Base-by-base conservation (phyloP, 192 early-diverging fungal genomes). In the Spizellomyces punctatus region DNA sequence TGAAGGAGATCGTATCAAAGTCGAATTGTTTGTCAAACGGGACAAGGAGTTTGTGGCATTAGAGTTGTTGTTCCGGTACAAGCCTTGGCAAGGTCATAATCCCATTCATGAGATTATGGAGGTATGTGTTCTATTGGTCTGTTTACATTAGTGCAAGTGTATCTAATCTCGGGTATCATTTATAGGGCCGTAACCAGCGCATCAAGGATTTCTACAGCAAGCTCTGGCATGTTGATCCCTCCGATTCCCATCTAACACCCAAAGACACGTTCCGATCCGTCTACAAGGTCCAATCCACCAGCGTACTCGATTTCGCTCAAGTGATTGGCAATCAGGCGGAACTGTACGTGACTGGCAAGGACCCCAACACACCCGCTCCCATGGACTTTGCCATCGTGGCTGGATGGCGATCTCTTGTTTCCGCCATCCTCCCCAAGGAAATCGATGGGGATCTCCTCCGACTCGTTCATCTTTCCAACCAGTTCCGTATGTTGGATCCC, bases 331-430 rank as follows among this genome's bases (percentile, higher is more conserved):
- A 95, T 81, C 82, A 85, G 45, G 85, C 85, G 45, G 80, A 84
- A 48, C 66, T 80, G 22, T 87, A 87, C 73, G 67, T 66, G 59
- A 48, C 46, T 10, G 41, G 27, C 67, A 58, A 36, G 4, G 46
- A 22, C 50, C 47, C 45, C 19, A 41, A 21, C 58, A 59, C 67
- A 10, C 46, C 64, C 45, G 89, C 90, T 52, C 96, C 96, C 21
- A 91, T 98, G 92, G 94, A 96, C 82, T 96, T 94, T 82, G 93
- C 92, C 63, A 98, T 98, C 66, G 93, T 95, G 62, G 92, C 93
- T 63, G 93, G 91, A 46, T 91, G 94, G 94, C 86, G 86, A 85
- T 91, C 88, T 45, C 91, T 96, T 64, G 91, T 95, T 77, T 92
- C 92, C 82, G 93, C 93, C 21, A 93, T 98, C 61, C 87, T 95